Base-by-base conservation (phyloP, 116 monocot genomes). In the Papilionanthe hybrid region DNA sequence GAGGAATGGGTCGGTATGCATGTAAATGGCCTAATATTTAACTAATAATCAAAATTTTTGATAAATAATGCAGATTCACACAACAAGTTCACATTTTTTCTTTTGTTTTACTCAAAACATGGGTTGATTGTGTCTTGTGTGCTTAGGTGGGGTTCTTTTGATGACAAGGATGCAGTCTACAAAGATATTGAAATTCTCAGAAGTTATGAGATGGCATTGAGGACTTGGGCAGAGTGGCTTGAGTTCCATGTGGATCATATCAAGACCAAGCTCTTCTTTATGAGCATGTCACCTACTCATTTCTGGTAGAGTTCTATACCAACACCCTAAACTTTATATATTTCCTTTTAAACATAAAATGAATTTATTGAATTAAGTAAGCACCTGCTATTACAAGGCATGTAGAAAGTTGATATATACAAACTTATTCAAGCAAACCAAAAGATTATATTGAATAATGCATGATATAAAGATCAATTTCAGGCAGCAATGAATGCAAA, bases 271-370 rank as follows among this genome's bases (percentile, higher is more conserved):
- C 76, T 90, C 66, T 90, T 85, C 82, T 90, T 90, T 72, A 78
- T 90, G 81, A 89, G 88, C 92, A 84, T 92, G 83, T 96, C 96
- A 15, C 93, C 96, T 0, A 93, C 93, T 7, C 96, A 96, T 77
- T 85, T 81, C 45, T 85, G 89, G 92, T 91, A n/a, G 55, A 25
- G 49, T 50, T 23, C 0, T 25, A 18, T 69, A 32, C 27, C 9
- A 27, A 23, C 8, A 27, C 0, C 22, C 1, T 60, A 23, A 60
- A 60, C 60, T 23, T 60, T 60, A 25, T 60, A 25, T 25, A 22
- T 56, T 15, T 15, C 56, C 3, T 15, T 56, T 20, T 15, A 56
- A 1, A 56, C 20, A 56, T 58, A 37, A 37, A 37, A 58, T 20
- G 58, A 58, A 19, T 6, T 58, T 19, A 58, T 22, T 58, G 19